Percentiles rank a stretch among this genome's conserved stretches.
Evolutionary conservation across 306 rosid genomes (phyloP).

Genomic region (Myrica gale): DNA sequence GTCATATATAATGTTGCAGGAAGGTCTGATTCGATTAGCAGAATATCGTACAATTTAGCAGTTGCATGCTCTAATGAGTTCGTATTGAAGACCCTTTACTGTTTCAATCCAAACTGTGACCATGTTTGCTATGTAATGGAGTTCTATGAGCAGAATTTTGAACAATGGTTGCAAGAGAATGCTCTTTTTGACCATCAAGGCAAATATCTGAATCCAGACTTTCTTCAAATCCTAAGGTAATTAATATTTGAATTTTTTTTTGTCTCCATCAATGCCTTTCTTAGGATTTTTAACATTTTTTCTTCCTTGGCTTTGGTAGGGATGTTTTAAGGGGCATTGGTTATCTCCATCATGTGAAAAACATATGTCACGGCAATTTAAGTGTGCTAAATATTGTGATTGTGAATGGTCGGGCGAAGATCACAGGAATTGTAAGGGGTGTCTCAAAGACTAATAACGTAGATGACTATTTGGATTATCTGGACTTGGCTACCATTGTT

Average conservation of each 20-base stretch:
- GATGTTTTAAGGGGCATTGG: conserved; percentile 10
- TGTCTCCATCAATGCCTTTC: background rate
- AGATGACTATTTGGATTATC: background rate
- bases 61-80: background rate
- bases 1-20: background rate
- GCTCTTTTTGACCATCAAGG: background rate
- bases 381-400: background rate
- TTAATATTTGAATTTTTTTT: background rate
- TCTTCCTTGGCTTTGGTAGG: background rate
- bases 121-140: conserved; percentile 3
- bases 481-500: background rate
- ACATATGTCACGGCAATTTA: background rate
- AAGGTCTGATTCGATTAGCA: background rate
- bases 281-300: background rate
- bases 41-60: background rate
- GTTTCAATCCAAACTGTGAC: background rate
- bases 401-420: conserved; percentile 10
- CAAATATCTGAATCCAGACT: background rate
- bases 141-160: background rate
- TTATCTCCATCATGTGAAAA: conserved; percentile 7
- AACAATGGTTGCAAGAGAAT: conserved; percentile 7
- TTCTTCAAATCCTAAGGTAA: conserved; percentile 9
- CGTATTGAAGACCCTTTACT: background rate
- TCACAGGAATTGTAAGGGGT: background rate
- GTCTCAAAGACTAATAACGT: background rate